phyloP scores from a whole-genome alignment of 202 grass and related monocot species.

The Miscanthus sacchariflorus region DNA sequence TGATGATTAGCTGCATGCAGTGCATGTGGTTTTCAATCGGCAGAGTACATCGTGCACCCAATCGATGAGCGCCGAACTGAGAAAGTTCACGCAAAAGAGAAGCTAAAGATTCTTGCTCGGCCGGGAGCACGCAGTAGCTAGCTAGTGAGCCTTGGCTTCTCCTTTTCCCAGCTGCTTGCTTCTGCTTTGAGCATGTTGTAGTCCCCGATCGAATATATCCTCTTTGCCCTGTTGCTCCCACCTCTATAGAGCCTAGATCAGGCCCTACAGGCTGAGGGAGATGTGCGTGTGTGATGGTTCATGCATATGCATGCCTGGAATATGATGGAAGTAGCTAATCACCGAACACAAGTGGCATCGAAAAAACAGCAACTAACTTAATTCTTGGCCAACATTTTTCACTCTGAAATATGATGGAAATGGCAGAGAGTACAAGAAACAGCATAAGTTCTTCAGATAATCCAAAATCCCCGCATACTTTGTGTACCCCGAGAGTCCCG shows the following conservation, averaged over 20 bases:
- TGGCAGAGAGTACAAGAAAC: neutral
- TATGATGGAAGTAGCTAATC: neutral
- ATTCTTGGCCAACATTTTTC: neutral
- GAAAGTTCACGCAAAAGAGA: constrained; percentile 22
- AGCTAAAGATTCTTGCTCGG: constrained; percentile 6
- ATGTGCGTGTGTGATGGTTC: neutral
- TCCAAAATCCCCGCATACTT: neutral
- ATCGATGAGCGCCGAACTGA: constrained; percentile 23
- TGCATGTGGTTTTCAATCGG: neutral
- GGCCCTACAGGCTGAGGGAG: neutral
- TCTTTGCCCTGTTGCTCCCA: neutral
- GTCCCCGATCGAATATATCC: neutral
- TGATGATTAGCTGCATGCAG: constrained; percentile 17
- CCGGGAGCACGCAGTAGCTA: neutral
- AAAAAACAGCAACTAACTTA: neutral
- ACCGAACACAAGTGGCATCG: neutral
- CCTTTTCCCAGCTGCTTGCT: constrained; percentile 3
- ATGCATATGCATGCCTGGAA: neutral
- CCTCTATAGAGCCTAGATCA: neutral
- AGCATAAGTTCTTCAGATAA: neutral
- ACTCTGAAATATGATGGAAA: neutral
- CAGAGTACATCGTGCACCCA: constrained; percentile 20
- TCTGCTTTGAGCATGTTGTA: neutral
- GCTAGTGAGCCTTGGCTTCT: neutral
- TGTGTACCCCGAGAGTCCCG: neutral